Evolutionary conservation across 805 yeast genomes (phyloP), one percentile per base, ranked within the genome.

Genomic region (Metschnikowia cubensis): DNA sequence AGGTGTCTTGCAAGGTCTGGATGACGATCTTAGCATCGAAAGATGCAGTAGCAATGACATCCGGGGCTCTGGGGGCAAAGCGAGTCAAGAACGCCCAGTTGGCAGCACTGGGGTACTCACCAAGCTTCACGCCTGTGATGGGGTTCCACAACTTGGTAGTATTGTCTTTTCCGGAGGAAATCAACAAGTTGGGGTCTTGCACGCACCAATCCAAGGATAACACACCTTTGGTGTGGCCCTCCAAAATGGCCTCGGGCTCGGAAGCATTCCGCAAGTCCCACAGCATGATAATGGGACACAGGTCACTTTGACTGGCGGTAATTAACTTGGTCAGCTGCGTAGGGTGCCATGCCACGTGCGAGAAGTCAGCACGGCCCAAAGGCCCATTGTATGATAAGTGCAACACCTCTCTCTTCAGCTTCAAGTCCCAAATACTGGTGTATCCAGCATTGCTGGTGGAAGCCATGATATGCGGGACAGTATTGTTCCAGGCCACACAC

Each of bases 221-320:
- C 17, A 94, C 84, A 35, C 98, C 99, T 68, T 87, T 86, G 44
- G 82, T 79, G 66, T 92, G 98, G 49, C 97, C 97, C 43, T 68
- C 70, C 60, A 91, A 68, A 34, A 86, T 73, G 51, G 70, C 71
- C 63, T 89, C 90, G 7, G 99, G 99, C n/a, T 86, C 89, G 61
- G 87, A 85, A 29, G 96, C 83, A 65, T 94, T 92, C 68, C 97
- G 82, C 64, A 94, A 77, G 72, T 94, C 97, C 99, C 99, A 94
- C 14, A 92, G 76, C 56, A 89, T 71, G 48, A 94, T 83, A 32
- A 87, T 78, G 11, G 99, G 96, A 45, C 82, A 81, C 18, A 77
- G 73, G 67, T 91, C 97, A 50, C 82, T 80, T 52, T 85, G 90
- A 29, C 94, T 84, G 25, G 96, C 96, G 22, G 98, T 92, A 25